These are phyloP conservation scores for Populus nigra DNA, from an alignment of 345 rosid genomes.

Conservation along the genomic window DNA sequence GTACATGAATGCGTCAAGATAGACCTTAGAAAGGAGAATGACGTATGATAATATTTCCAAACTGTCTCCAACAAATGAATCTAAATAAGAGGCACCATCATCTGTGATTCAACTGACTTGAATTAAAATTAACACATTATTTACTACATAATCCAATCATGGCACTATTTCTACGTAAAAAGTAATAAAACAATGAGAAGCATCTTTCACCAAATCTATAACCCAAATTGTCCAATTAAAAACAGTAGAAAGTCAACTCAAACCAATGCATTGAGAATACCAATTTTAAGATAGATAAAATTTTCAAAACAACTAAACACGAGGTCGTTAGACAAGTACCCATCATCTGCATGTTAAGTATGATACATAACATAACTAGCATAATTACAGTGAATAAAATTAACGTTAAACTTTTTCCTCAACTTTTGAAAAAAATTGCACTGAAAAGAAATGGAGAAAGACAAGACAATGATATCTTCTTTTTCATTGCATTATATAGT, in stretches of 20 bases:
- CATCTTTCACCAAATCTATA: constrained; percentile 12
- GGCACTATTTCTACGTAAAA: constrained; percentile 13
- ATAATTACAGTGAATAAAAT: neutral
- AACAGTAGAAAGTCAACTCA: neutral
- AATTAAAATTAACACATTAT: constrained; percentile 30
- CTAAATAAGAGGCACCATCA: constrained; percentile 65
- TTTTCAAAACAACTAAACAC: neutral
- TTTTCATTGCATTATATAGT: neutral
- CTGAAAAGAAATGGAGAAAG: neutral
- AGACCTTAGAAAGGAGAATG: constrained; percentile 73
- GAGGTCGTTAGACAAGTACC: neutral
- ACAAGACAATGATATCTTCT: neutral
- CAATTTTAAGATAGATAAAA: neutral
- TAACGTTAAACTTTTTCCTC: neutral
- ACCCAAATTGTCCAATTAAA: neutral
- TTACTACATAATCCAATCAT: constrained; percentile 20
- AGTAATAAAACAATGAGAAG: constrained; percentile 4
- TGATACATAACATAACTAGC: neutral
- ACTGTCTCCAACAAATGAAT: constrained; percentile 70
- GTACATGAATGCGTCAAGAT: constrained; percentile 64
- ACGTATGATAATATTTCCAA: constrained; percentile 70
- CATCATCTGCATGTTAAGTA: neutral
- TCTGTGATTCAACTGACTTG: constrained; percentile 53
- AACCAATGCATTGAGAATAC: neutral
- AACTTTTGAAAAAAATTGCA: neutral